Evolutionary conservation across 129 eudicot species (phyloP).

Genomic region (Flaveria bidentis): DNA sequence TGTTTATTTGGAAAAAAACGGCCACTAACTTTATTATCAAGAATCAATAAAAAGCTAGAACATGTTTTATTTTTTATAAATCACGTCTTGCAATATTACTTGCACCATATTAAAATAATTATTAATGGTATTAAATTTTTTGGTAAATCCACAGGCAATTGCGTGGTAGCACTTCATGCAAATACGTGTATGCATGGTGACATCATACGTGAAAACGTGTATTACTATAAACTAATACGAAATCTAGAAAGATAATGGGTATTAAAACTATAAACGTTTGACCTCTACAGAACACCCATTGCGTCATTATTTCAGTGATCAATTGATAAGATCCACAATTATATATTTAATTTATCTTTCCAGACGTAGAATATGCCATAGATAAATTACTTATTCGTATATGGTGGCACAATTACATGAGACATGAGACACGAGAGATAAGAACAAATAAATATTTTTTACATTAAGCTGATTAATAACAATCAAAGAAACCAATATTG

Average conservation of each 20-base stretch:
- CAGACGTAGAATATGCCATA: background rate
- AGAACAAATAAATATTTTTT: no score
- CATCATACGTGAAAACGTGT: constrained; percentile 35
- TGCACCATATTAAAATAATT: background rate
- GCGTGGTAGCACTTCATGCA: constrained; percentile 30
- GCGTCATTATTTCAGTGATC: constrained; percentile 26
- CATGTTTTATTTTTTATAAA: background rate
- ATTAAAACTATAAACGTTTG: constrained; percentile 1
- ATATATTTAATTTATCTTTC: background rate
- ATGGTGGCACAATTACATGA: no score
- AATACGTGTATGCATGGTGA: constrained; percentile 36
- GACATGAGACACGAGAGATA: no score
- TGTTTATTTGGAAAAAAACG: no score
- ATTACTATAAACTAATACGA: constrained; percentile 22
- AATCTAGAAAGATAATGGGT: constrained; percentile 23
- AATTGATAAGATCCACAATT: constrained; percentile 1
- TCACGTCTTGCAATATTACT: background rate
- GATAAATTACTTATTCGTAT: background rate
- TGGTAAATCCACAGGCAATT: constrained; percentile 5
- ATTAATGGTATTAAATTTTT: background rate
- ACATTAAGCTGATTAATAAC: no score
- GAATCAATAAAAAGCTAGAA: no score
- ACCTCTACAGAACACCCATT: constrained; percentile 25
- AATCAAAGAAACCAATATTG: no score
- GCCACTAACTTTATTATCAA: no score